These are phyloP conservation scores for Cardamine resedifolia DNA, from an alignment of 345 rosid genomes.

Conservation along the genomic window DNA sequence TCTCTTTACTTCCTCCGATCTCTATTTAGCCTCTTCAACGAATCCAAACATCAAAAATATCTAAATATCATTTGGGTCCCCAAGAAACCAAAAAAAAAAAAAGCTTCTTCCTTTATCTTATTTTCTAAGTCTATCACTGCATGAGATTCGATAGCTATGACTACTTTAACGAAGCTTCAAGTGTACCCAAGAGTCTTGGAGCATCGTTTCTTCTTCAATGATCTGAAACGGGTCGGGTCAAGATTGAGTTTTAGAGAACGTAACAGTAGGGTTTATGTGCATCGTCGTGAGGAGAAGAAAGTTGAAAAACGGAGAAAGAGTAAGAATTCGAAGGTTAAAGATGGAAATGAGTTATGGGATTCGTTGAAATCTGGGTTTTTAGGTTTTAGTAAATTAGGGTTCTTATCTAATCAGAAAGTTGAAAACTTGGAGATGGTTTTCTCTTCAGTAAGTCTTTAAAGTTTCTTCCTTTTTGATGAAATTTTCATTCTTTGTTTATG, in stretches of 20 bases:
- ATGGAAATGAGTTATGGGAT: slow-evolving; percentile 47
- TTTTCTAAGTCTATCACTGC: slow-evolving; percentile 21
- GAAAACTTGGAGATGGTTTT: slow-evolving; percentile 59
- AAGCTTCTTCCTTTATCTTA: not conserved
- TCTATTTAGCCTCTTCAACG: slow-evolving; percentile 30
- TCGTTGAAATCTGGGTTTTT: slow-evolving; percentile 43
- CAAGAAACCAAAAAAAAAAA: not conserved
- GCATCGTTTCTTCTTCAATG: slow-evolving; percentile 40
- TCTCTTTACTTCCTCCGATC: slow-evolving; percentile 2
- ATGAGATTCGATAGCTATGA: slow-evolving; percentile 49
- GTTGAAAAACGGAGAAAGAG: slow-evolving; percentile 32
- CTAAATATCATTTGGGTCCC: not conserved
- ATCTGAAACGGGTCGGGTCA: slow-evolving; percentile 37
- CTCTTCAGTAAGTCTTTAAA: slow-evolving; percentile 49
- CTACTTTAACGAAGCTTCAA: slow-evolving; percentile 55
- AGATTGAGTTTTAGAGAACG: slow-evolving; percentile 46
- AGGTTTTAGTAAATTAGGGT: slow-evolving; percentile 39
- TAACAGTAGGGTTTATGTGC: slow-evolving; percentile 43
- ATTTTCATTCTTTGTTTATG: not conserved
- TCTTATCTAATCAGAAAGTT: slow-evolving; percentile 44
- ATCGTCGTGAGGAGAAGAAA: slow-evolving; percentile 46
- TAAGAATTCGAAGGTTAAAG: slow-evolving; percentile 41
- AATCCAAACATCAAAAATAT: slow-evolving; percentile 14
- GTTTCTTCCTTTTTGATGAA: not conserved
- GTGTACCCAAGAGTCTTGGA: slow-evolving; percentile 49